Evolutionary conservation across 176 grass and related monocot genomes (phyloP).

Genomic region (Aegilops bicornis): DNA sequence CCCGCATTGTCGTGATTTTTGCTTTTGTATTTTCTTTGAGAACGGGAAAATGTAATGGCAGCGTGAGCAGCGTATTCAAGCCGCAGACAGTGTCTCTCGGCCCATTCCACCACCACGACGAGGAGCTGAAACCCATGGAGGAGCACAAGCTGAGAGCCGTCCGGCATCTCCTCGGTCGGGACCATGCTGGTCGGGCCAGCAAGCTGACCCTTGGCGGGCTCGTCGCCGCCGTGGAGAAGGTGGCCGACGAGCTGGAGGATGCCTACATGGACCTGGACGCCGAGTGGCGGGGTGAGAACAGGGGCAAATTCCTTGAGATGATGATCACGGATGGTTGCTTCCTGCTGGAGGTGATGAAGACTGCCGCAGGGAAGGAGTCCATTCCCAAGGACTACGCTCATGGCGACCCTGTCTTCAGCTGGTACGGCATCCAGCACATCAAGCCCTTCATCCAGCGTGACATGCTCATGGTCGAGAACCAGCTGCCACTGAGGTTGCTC

Average conservation of each 20-base stretch:
- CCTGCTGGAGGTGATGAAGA: conserved; percentile 63
- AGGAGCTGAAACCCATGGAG: conserved; percentile 46
- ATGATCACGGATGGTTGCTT: conserved; percentile 71
- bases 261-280: conserved; percentile 38
- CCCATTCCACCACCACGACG: conserved; percentile 51
- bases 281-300: conserved; percentile 14
- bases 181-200: not conserved
- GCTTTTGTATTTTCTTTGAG: too few relatives aligned
- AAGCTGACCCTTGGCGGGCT: conserved; percentile 2
- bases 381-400: conserved; percentile 25
- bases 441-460: conserved; percentile 51
- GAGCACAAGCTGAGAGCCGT: conserved; percentile 65
- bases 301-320: conserved; percentile 38
- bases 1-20: too few relatives aligned
- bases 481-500: conserved; percentile 55
- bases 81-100: conserved; percentile 60
- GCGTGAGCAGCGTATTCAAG: conserved; percentile 8
- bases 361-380: not conserved
- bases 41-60: too few relatives aligned
- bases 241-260: conserved; percentile 12
- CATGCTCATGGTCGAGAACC: conserved; percentile 73
- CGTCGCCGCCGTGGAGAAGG: conserved; percentile 9
- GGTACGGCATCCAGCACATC: conserved; percentile 46
- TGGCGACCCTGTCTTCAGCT: conserved; percentile 66
- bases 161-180: conserved; percentile 39